Evolutionary conservation across 768 basidiomycete species (phyloP).

Genomic region (Psilocybe azurescens): DNA sequence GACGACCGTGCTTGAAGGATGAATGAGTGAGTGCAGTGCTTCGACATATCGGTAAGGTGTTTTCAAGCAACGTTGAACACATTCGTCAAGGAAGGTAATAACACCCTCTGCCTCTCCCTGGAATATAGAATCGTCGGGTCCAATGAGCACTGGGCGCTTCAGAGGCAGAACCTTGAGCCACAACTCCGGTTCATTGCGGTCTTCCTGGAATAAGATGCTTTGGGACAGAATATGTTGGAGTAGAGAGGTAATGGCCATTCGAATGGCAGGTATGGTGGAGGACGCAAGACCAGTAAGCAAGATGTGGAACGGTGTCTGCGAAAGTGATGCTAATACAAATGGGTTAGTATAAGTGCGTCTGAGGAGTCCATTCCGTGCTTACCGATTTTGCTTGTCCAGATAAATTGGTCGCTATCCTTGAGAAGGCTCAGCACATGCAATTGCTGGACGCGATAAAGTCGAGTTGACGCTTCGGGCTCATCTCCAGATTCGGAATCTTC

Average conservation of each 20-base stretch:
- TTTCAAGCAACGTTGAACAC: conserved; percentile 79
- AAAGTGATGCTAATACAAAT: conserved; percentile 40
- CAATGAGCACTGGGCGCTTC: conserved; percentile 36
- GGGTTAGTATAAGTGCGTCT: neutral
- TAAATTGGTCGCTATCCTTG: conserved; percentile 79
- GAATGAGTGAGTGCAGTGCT: conserved; percentile 49
- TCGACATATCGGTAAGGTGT: conserved; percentile 90
- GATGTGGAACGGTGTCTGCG: conserved; percentile 72
- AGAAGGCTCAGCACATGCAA: conserved; percentile 80
- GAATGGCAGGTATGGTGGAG: conserved; percentile 56
- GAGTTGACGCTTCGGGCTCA: conserved; percentile 16
- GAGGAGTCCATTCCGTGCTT: conserved; percentile 25
- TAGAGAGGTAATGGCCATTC: conserved; percentile 51
- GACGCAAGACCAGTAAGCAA: conserved; percentile 69
- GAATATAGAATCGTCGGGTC: conserved; percentile 54
- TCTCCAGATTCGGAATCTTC: conserved; percentile 20
- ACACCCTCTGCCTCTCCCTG: conserved; percentile 62
- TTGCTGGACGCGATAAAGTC: conserved; percentile 59
- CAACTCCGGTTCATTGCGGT: conserved; percentile 67
- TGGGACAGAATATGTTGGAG: conserved; percentile 68
- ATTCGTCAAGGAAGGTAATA: conserved; percentile 82
- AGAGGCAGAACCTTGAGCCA: conserved; percentile 77
- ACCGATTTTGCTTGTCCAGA: conserved; percentile 80
- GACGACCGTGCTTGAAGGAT: conserved; percentile 12
- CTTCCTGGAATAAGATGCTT: conserved; percentile 83